A percentile compares a stretch with the other conserved stretches of the same genome.
Conservation (phyloP, 306 rosid genomes). For the Pyrus bretschneideri region DNA sequence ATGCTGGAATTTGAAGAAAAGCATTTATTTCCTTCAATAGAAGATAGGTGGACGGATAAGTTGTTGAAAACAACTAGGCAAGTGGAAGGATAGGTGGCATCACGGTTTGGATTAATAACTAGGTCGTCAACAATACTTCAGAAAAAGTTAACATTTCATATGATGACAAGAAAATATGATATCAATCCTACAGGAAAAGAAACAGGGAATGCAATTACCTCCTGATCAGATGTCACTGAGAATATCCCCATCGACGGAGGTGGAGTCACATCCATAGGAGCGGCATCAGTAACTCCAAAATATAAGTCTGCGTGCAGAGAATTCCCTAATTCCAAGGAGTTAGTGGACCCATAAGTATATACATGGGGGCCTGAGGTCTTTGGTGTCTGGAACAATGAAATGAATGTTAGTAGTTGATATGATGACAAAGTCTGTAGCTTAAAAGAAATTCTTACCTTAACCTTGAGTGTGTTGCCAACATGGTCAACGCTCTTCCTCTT, state of each 20-base stretch:
- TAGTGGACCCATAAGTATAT: not conserved
- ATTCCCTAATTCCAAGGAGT: not conserved
- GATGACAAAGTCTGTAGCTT: not conserved
- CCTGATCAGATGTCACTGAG: not conserved
- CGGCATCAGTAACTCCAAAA: not conserved
- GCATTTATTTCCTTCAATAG: not conserved
- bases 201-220: not conserved
- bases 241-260: not conserved
- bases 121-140: not conserved
- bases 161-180: not conserved
- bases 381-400: not conserved
- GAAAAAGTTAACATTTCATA: not conserved
- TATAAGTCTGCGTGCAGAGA: not conserved
- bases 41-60: not conserved
- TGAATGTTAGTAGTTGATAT: not conserved
- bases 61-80: not conserved
- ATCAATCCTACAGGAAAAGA: not conserved
- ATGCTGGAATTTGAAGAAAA: not conserved
- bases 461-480: not conserved
- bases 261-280: not conserved
- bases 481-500: not conserved
- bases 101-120: not conserved
- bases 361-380: not conserved
- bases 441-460: not conserved
- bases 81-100: not conserved